Conservation (phyloP, 805 yeast species). For the Sugiyamaella valdiviana region DNA sequence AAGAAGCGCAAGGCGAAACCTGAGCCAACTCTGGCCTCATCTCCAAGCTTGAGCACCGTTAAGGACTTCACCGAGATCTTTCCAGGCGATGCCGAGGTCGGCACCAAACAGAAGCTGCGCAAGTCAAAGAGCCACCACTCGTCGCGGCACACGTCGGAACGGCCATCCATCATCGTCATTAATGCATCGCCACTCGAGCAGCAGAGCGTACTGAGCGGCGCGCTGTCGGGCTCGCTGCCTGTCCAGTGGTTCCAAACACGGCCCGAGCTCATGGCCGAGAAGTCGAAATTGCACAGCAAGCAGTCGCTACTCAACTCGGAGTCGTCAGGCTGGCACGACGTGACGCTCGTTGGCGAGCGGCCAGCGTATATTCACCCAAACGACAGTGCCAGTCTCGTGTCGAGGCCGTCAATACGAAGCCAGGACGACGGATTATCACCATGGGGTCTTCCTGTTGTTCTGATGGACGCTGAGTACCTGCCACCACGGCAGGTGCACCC, state of each 20-base stretch:
- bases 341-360: neutral
- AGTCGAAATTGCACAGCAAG: neutral
- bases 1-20: neutral
- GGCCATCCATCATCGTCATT: neutral
- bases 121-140: neutral
- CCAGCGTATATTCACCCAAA: neutral
- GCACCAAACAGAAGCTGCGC: neutral
- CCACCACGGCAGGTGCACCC: neutral
- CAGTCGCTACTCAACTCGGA: neutral
- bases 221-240: neutral
- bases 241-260: neutral
- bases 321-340: neutral
- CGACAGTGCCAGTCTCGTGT: neutral
- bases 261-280: neutral
- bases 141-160: neutral
- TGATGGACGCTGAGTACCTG: neutral
- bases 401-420: neutral
- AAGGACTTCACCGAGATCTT: neutral
- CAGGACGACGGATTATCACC: constrained; percentile 25
- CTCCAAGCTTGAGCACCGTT: neutral
- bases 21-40: neutral
- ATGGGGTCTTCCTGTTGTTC: constrained; percentile 28
- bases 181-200: neutral
- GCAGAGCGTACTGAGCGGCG: neutral
- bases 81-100: no score